These are phyloP conservation scores for Mallotus japonicus DNA, from an alignment of 441 rosid genomes.

Conservation along the genomic window DNA sequence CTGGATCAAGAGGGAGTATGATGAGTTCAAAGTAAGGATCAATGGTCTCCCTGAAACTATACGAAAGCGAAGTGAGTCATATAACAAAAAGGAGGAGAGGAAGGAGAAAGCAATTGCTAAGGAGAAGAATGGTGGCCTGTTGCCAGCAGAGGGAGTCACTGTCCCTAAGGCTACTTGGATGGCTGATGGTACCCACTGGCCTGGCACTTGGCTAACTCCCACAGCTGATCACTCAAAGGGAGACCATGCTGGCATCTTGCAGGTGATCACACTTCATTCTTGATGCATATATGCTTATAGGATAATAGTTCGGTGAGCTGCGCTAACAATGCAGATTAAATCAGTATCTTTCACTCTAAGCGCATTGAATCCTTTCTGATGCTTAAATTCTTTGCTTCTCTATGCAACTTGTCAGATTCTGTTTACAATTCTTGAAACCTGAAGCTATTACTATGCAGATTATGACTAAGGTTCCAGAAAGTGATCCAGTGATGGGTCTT, in stretches of 20 bases:
- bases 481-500: slow-evolving; percentile 64
- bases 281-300: no score
- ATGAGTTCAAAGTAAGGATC: slow-evolving; percentile 87
- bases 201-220: slow-evolving; percentile 76
- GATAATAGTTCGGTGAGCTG: no score
- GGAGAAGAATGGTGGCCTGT: slow-evolving; percentile 58
- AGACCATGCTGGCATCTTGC: slow-evolving; percentile 85
- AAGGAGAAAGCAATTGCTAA: slow-evolving; percentile 51
- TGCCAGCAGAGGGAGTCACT: slow-evolving; percentile 46
- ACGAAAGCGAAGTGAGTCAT: slow-evolving; percentile 52
- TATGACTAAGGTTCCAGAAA: slow-evolving; percentile 81
- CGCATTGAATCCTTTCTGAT: background rate
- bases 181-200: slow-evolving; percentile 98
- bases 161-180: slow-evolving; percentile 81
- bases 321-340: no score
- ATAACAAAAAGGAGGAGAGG: slow-evolving; percentile 47
- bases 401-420: background rate
- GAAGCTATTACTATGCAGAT: slow-evolving; percentile 38
- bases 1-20: slow-evolving; percentile 90
- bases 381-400: background rate
- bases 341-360: background rate
- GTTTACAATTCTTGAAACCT: slow-evolving; percentile 9
- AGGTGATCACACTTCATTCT: slow-evolving; percentile 35
- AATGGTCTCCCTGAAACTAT: slow-evolving; percentile 75
- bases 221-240: slow-evolving; percentile 69